Conservation (phyloP, 2,329 filamentous ascomycete genomes). For the Cryphonectria carpinicola region DNA sequence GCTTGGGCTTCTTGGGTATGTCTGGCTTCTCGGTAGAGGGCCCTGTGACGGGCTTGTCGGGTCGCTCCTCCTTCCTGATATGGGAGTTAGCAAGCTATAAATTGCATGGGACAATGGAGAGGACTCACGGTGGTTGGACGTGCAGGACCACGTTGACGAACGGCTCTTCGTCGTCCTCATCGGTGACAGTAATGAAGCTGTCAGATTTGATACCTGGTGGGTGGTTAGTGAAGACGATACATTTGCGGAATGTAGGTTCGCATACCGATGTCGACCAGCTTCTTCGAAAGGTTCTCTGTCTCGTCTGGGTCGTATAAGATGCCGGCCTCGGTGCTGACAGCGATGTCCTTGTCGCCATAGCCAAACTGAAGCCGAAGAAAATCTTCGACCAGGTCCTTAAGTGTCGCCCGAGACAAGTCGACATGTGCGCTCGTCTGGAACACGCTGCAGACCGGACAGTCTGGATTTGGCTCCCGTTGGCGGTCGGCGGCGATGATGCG, state of each 20-base stretch:
- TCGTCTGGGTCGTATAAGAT: slow-evolving; percentile 90
- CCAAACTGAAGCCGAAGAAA: slow-evolving; percentile 72
- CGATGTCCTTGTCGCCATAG: slow-evolving; percentile 79
- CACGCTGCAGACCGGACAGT: slow-evolving; percentile 83
- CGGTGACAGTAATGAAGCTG: slow-evolving; percentile 81
- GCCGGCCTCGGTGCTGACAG: slow-evolving; percentile 72
- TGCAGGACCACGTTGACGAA: slow-evolving; percentile 81
- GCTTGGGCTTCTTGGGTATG: slow-evolving; percentile 60
- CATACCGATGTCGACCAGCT: slow-evolving; percentile 74
- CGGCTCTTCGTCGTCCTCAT: slow-evolving; percentile 74
- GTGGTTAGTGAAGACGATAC: slow-evolving; percentile 9
- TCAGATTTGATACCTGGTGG: slow-evolving; percentile 68
- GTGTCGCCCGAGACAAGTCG: slow-evolving; percentile 72
- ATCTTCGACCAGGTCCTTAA: slow-evolving; percentile 78
- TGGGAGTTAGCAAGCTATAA: slow-evolving; percentile 36
- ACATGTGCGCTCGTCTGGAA: slow-evolving; percentile 69
- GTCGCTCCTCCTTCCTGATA: slow-evolving; percentile 44
- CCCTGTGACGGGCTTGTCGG: slow-evolving; percentile 60
- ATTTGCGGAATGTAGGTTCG: background rate
- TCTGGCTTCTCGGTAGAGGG: slow-evolving; percentile 47
- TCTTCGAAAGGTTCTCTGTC: slow-evolving; percentile 82
- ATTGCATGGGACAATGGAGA: slow-evolving; percentile 3
- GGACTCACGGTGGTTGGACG: slow-evolving; percentile 63
- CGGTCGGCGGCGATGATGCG: slow-evolving; percentile 63
- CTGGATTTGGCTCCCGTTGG: slow-evolving; percentile 69